A percentile compares a stretch with the other conserved stretches of the same genome.
These are phyloP conservation scores for Pistacia integerrima DNA, from an alignment of 345 rosid species.

Conservation along the genomic window DNA sequence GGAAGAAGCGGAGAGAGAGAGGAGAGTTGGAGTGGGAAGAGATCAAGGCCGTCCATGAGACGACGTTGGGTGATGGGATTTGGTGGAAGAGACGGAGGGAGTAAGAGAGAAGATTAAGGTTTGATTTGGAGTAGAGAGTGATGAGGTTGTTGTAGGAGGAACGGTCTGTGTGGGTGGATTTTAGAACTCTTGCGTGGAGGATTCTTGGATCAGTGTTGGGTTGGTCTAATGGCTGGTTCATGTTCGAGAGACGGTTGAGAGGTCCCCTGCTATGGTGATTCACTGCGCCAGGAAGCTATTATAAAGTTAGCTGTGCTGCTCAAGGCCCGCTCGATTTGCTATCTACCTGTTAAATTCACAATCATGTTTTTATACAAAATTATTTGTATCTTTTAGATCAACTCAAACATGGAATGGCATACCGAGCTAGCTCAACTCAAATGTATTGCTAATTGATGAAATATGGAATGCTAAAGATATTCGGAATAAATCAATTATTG, in stretches of 20 bases:
- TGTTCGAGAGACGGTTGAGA: not conserved
- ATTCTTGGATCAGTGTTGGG: slow-evolving; percentile 37
- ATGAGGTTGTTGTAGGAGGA: slow-evolving; percentile 37
- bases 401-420: too few species aligned
- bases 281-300: too few species aligned
- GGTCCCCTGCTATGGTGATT: not conserved
- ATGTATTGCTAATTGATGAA: too few species aligned
- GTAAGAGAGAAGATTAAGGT: slow-evolving; percentile 22
- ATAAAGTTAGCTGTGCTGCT: too few species aligned
- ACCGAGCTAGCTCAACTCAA: too few species aligned
- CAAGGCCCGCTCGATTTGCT: too few species aligned
- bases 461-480: too few species aligned
- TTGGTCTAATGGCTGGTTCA: not conserved
- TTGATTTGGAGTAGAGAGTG: slow-evolving; percentile 40
- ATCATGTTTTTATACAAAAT: too few species aligned
- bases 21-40: slow-evolving; percentile 37
- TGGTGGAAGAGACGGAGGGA: slow-evolving; percentile 40
- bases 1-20: slow-evolving; percentile 37
- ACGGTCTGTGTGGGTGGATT: slow-evolving; percentile 25
- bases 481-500: too few species aligned
- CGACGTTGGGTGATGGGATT: slow-evolving; percentile 46
- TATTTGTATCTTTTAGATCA: too few species aligned
- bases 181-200: slow-evolving; percentile 40
- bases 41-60: slow-evolving; percentile 56
- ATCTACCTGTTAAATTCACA: too few species aligned